These are phyloP conservation scores for Plasmodium reichenowi DNA, from an alignment of 169 alveolate species.

Conservation along the genomic window DNA sequence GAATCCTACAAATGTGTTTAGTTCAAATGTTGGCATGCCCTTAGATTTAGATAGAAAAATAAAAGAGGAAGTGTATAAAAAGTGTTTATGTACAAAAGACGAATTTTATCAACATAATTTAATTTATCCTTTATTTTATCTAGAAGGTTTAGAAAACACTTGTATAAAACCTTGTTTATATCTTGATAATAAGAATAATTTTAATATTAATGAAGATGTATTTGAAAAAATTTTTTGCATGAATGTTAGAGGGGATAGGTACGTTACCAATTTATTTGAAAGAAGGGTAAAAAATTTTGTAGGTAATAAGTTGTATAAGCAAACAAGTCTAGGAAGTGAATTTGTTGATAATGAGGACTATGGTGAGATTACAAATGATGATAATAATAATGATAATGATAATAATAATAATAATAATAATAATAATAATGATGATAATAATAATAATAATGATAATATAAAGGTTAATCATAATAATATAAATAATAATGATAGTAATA, in stretches of 20 bases:
- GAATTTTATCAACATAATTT: conserved; percentile 55
- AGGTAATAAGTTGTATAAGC: conserved; percentile 50
- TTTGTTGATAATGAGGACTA: not conserved
- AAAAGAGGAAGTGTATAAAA: conserved; percentile 48
- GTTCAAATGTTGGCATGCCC: conserved; percentile 50
- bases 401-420: not conserved
- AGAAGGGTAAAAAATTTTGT: conserved; percentile 36
- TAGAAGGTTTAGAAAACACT: conserved; percentile 32
- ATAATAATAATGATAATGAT: not conserved
- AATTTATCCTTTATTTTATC: conserved; percentile 46
- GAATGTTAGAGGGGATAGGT: conserved; percentile 68
- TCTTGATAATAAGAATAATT: conserved; percentile 38
- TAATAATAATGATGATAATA: not conserved
- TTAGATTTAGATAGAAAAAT: conserved; percentile 32
- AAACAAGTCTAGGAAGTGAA: conserved; percentile 30
- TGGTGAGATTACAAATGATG: not conserved
- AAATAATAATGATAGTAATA: not conserved
- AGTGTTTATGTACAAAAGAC: conserved; percentile 51
- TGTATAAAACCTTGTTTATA: conserved; percentile 52
- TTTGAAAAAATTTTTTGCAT: conserved; percentile 57
- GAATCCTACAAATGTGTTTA: conserved; percentile 31
- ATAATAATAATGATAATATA: not conserved
- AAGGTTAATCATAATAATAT: not conserved
- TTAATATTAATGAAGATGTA: conserved; percentile 68
- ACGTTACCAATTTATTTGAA: conserved; percentile 9